Percentiles rank a stretch among this genome's conserved stretches.
These are phyloP conservation scores for Ganoderma sinense DNA, from an alignment of 1,284 basidiomycete genomes.

Conservation along the genomic window DNA sequence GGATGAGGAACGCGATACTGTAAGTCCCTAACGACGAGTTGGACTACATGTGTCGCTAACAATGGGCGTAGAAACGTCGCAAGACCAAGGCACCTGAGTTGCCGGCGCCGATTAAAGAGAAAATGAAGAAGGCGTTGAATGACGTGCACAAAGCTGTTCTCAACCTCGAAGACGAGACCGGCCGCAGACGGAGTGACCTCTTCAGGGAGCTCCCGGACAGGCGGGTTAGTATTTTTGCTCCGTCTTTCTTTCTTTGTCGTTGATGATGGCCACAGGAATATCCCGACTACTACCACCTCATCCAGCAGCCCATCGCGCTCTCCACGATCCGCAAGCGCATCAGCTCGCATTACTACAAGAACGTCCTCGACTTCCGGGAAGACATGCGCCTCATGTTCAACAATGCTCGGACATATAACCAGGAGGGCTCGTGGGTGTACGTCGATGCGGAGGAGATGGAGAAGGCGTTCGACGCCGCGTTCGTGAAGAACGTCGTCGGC, in stretches of 20 bases:
- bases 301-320: slow-evolving; percentile 84
- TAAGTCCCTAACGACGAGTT: slow-evolving; percentile 40
- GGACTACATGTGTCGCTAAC: neutral
- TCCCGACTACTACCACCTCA: slow-evolving; percentile 84
- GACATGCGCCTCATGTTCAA: slow-evolving; percentile 93
- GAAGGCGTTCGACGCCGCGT: slow-evolving; percentile 78
- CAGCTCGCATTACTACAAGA: slow-evolving; percentile 79
- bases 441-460: slow-evolving; percentile 94
- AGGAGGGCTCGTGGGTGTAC: slow-evolving; percentile 92
- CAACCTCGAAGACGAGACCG: slow-evolving; percentile 74
- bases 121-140: slow-evolving; percentile 87
- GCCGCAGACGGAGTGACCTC: slow-evolving; percentile 83
- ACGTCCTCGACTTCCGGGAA: slow-evolving; percentile 73
- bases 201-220: slow-evolving; percentile 85
- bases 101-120: slow-evolving; percentile 64
- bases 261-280: slow-evolving; percentile 68
- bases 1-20: slow-evolving; percentile 72
- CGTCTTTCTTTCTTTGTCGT: slow-evolving; percentile 5
- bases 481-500: slow-evolving; percentile 63
- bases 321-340: slow-evolving; percentile 88
- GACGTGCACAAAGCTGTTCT: slow-evolving; percentile 85
- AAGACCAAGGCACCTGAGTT: slow-evolving; percentile 67
- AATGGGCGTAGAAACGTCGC: slow-evolving; percentile 73
- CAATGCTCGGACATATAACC: slow-evolving; percentile 92
- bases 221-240: slow-evolving; percentile 54